Evolutionary conservation across 257 asterid species (phyloP).

Genomic region (Petrea volubilis): DNA sequence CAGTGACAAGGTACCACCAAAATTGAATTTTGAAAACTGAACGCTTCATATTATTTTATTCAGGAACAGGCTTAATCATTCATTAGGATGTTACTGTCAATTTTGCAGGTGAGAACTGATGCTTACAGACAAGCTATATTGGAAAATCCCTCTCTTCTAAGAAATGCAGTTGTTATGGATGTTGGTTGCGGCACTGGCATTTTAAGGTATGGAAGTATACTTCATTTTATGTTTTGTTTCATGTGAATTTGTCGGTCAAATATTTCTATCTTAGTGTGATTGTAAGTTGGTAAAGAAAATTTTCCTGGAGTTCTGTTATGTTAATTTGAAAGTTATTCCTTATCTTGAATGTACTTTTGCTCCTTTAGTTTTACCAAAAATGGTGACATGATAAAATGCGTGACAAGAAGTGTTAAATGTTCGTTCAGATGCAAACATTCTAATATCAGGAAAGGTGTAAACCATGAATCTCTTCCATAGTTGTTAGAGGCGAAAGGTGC

Average conservation of each 20-base stretch:
- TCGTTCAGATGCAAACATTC: background rate
- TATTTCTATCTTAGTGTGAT: background rate
- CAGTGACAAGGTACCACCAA: conserved; percentile 80
- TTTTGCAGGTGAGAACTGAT: conserved; percentile 84
- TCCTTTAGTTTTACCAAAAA: background rate
- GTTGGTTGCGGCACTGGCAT: conserved; percentile 99
- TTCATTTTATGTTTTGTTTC: conserved; percentile 9
- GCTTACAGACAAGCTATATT: conserved; percentile 78
- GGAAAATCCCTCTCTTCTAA: conserved; percentile 83
- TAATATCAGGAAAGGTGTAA: background rate
- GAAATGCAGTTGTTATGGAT: conserved; percentile 82
- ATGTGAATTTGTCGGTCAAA: conserved; percentile 1
- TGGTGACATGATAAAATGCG: background rate
- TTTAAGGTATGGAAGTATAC: conserved; percentile 55
- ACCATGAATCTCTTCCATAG: background rate
- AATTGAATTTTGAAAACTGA: background rate
- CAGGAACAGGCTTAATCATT: background rate
- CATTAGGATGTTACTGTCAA: background rate
- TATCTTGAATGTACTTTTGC: background rate
- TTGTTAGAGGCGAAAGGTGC: too few species aligned
- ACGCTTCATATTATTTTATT: background rate
- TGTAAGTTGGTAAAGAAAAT: background rate
- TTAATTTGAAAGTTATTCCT: background rate
- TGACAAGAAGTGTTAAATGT: background rate
- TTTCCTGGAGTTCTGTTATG: background rate